Conservation (phyloP, 345 rosid species). For the Mangifera indica region DNA sequence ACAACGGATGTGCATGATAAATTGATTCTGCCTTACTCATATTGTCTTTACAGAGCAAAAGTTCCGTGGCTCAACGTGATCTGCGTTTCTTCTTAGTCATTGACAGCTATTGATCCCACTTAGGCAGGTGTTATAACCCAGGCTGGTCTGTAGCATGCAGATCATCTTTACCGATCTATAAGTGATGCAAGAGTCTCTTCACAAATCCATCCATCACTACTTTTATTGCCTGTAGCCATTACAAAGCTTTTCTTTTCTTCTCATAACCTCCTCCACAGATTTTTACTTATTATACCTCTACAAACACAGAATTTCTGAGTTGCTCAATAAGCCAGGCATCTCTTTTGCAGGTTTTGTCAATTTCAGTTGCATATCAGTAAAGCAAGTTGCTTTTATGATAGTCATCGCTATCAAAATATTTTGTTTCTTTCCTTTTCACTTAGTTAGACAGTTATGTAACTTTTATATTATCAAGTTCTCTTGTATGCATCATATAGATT, state of each 20-base stretch:
- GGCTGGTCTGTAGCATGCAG: conserved; percentile 10
- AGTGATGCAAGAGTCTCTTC: conserved; percentile 7
- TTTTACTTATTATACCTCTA: not conserved
- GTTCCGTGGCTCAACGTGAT: not conserved
- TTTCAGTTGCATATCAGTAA: not conserved
- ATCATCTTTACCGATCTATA: not conserved
- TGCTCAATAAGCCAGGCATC: not conserved
- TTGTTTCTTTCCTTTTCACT: not conserved
- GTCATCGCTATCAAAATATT: not conserved
- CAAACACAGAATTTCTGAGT: not conserved
- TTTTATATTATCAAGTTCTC: not conserved
- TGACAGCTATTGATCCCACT: not conserved
- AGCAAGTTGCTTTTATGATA: not conserved
- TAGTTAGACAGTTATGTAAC: not conserved
- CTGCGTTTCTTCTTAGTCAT: not conserved
- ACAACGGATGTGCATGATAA: not conserved
- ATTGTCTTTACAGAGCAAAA: not conserved
- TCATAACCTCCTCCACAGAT: not conserved
- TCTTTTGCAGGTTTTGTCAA: not conserved
- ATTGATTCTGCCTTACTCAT: not conserved
- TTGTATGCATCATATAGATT: not conserved
- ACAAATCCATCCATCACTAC: conserved; percentile 2
- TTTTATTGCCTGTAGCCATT: not conserved
- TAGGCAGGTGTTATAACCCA: conserved; percentile 7
- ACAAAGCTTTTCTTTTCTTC: conserved; percentile 1